phyloP scores from a whole-genome alignment of 192 early-diverging fungal genomes.

The Linnemannia elongata region DNA sequence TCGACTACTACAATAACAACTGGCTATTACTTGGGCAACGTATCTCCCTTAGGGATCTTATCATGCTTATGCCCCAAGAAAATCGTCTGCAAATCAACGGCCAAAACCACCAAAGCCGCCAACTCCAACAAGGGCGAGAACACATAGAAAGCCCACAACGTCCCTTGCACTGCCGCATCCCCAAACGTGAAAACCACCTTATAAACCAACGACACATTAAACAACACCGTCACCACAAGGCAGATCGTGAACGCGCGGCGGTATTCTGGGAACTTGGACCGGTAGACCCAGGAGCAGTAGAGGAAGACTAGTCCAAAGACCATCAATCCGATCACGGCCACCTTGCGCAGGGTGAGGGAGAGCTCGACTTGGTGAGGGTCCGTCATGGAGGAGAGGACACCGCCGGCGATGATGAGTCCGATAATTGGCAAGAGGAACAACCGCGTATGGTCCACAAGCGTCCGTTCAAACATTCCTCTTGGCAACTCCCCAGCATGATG shows the following conservation, averaged over 20 bases:
- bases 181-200: slow-evolving; percentile 31
- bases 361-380: background rate
- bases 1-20: background rate
- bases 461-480: slow-evolving; percentile 16
- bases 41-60: slow-evolving; percentile 2
- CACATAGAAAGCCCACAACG: slow-evolving; percentile 12
- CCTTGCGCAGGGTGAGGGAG: slow-evolving; percentile 15
- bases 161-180: background rate
- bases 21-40: background rate
- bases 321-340: slow-evolving; percentile 2
- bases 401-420: slow-evolving; percentile 21
- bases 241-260: background rate
- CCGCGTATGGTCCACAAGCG: slow-evolving; percentile 29
- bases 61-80: slow-evolving; percentile 33
- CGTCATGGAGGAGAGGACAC: background rate
- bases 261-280: slow-evolving; percentile 12
- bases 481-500: background rate
- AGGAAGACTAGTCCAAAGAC: slow-evolving; percentile 9
- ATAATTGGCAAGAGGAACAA: slow-evolving; percentile 32
- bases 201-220: slow-evolving; percentile 33
- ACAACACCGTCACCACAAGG: background rate
- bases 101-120: slow-evolving; percentile 3
- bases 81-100: slow-evolving; percentile 18
- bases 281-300: slow-evolving; percentile 9
- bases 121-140: slow-evolving; percentile 32